Evolutionary conservation across 805 yeast species (phyloP), one percentile per base, ranked within the genome.

Genomic region (Phaffomyces opuntiae): DNA sequence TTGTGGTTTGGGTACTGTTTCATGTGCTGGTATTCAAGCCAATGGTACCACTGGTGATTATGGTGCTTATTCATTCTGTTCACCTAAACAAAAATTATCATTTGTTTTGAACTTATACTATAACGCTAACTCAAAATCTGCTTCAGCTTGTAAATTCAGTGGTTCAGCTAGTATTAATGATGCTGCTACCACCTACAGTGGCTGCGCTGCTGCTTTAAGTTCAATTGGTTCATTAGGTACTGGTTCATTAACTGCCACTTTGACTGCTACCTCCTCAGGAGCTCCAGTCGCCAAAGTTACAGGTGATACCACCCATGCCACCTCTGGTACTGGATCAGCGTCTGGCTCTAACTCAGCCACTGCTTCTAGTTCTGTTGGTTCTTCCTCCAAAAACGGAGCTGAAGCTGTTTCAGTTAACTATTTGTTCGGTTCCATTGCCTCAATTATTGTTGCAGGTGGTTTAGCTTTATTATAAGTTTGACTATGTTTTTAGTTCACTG

Each of bases 51-150:
- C 70, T 21, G 93, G 91, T 61, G 56, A 60, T 7, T 85, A 85
- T 62, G 93, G 93, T 64, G 73, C 81, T 27, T 78, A 73, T 67
- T 83, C 91, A 16, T 81, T 74, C 80, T 85, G 93, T 65, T 69
- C 78, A 19, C 64, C 76, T 45, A 77, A 81, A 65, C 84, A 81
- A 47, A 72, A 79, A 68, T 71, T 85, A 56, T 74, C 85, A 35
- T 85, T 73, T 59, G 74, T 79, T 36, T 62, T 85, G 66, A 79
- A 83, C 73, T 62, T 71, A 53, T 84, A 84, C 74, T 83, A 81
- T 67, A 62, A 67, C 46, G 62, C 63, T 9, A 68, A 78, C 44
- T 73, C 71, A 51, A 47, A 57, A 25, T 61, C 61, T 41, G 49
- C 57, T 1, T 63, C 72, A 45, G 85, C 84, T 42, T 83, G 90